Conservation (phyloP, 305 asterid species). For the Fraxinus sp. region DNA sequence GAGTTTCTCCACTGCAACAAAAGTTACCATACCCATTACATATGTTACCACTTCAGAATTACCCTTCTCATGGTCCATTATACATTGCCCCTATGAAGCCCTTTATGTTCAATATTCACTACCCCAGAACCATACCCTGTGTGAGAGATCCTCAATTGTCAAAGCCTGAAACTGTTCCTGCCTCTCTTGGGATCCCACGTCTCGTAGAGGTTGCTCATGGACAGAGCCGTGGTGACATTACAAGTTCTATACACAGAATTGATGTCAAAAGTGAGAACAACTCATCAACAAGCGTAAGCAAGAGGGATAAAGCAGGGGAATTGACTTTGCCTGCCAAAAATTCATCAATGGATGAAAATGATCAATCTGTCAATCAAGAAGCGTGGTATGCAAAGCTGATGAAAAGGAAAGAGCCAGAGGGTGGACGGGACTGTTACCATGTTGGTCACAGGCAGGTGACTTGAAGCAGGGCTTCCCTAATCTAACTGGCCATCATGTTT, state of each 20-base stretch:
- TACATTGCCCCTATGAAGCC: slow-evolving; percentile 26
- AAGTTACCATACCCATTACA: slow-evolving; percentile 31
- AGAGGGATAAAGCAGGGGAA: slow-evolving; percentile 29
- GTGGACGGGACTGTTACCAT: slow-evolving; percentile 16
- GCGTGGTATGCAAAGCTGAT: slow-evolving; percentile 35
- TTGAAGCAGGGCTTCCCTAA: too few species aligned
- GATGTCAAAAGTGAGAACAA: slow-evolving; percentile 28
- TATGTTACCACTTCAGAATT: slow-evolving; percentile 37
- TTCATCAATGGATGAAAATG: slow-evolving; percentile 27
- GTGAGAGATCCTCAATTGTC: slow-evolving; percentile 25
- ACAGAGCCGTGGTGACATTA: slow-evolving; percentile 16
- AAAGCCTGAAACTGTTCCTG: slow-evolving; percentile 23
- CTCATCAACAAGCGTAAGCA: slow-evolving; percentile 30
- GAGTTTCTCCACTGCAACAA: slow-evolving; percentile 37
- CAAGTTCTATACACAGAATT: slow-evolving; percentile 19
- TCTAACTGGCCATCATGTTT: too few species aligned
- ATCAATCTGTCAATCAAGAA: slow-evolving; percentile 29
- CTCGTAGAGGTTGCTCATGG: slow-evolving; percentile 28
- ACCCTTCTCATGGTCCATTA: slow-evolving; percentile 33
- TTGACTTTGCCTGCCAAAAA: slow-evolving; percentile 32
- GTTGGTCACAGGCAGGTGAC: too few species aligned
- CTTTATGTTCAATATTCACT: slow-evolving; percentile 6
- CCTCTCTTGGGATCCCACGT: slow-evolving; percentile 27
- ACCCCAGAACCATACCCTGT: slow-evolving; percentile 27
- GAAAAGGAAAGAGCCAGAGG: slow-evolving; percentile 60